Evolutionary conservation across 257 asterid species (phyloP).

Genomic region (Salvia rosmarinus): DNA sequence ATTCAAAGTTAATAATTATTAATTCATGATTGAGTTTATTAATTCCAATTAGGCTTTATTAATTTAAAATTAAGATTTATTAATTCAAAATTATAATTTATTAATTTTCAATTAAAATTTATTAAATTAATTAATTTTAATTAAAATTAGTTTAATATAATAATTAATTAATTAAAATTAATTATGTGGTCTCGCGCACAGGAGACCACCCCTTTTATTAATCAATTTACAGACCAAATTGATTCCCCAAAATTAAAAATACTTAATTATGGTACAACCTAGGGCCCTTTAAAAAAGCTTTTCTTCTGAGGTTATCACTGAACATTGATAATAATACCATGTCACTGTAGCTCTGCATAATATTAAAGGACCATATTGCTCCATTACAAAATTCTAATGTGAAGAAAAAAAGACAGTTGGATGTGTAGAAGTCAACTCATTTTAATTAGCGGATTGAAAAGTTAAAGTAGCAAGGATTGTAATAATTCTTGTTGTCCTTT

Average conservation of each 20-base stretch:
- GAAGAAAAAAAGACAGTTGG: background rate
- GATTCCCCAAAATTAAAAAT: background rate
- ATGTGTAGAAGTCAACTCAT: background rate
- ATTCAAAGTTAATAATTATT: too few relatives aligned
- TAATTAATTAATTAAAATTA: too few relatives aligned
- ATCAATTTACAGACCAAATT: background rate
- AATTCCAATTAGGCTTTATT: too few relatives aligned
- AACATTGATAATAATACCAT: background rate
- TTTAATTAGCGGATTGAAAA: background rate
- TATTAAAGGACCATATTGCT: background rate
- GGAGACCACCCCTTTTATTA: too few relatives aligned
- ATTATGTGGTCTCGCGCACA: too few relatives aligned
- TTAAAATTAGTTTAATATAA: too few relatives aligned
- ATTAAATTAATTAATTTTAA: too few relatives aligned
- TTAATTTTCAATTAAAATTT: too few relatives aligned
- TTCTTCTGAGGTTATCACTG: background rate
- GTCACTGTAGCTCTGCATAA: background rate
- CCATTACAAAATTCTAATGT: background rate
- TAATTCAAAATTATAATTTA: too few relatives aligned
- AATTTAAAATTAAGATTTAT: too few relatives aligned
- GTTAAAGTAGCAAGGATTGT: background rate
- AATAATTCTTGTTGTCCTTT: constrained; percentile 18
- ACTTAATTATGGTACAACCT: background rate
- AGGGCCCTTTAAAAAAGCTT: background rate
- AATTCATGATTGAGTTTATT: too few relatives aligned